phyloP scores from a whole-genome alignment of 768 basidiomycete species.

The Coprinellus micaceus region DNA sequence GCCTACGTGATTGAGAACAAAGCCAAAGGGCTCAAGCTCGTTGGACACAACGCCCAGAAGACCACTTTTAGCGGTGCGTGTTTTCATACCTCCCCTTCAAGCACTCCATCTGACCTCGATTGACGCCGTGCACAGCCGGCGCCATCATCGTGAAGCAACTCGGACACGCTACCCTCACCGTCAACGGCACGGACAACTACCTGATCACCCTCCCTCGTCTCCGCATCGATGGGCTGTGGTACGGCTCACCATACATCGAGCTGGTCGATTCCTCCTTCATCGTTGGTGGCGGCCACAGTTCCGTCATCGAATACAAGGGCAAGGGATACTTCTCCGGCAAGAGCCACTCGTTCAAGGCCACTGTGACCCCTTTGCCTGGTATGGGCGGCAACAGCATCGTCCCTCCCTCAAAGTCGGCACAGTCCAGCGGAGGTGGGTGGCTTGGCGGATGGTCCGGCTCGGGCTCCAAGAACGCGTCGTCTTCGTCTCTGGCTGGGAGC shows the following conservation, averaged over 20 bases:
- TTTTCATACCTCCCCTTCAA: background rate
- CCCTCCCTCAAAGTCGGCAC: background rate
- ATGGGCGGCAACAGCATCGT: slow-evolving; percentile 19
- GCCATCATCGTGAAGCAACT: slow-evolving; percentile 90
- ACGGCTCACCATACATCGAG: slow-evolving; percentile 90
- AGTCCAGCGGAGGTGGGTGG: slow-evolving; percentile 2
- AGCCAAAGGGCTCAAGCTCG: slow-evolving; percentile 67
- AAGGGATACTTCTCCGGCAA: slow-evolving; percentile 95
- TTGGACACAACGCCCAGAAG: slow-evolving; percentile 93
- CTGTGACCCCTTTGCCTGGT: slow-evolving; percentile 50
- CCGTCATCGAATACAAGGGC: slow-evolving; percentile 89
- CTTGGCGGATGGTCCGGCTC: slow-evolving; percentile 13
- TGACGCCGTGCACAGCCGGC: slow-evolving; percentile 38
- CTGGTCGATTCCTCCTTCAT: slow-evolving; percentile 82
- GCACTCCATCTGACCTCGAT: background rate
- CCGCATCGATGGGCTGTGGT: slow-evolving; percentile 92
- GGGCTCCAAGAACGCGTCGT: slow-evolving; percentile 2
- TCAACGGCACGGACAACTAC: slow-evolving; percentile 58
- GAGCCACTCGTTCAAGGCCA: slow-evolving; percentile 89
- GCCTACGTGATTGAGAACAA: slow-evolving; percentile 86
- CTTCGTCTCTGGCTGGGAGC: slow-evolving; percentile 11
- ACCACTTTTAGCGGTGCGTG: slow-evolving; percentile 79
- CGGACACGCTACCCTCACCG: slow-evolving; percentile 83
- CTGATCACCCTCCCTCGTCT: slow-evolving; percentile 90
- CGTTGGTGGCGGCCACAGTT: slow-evolving; percentile 38